Evolutionary conservation across 306 rosid species (phyloP), one percentile per base, ranked within the genome.

Genomic region (Dicorynia guianensis): DNA sequence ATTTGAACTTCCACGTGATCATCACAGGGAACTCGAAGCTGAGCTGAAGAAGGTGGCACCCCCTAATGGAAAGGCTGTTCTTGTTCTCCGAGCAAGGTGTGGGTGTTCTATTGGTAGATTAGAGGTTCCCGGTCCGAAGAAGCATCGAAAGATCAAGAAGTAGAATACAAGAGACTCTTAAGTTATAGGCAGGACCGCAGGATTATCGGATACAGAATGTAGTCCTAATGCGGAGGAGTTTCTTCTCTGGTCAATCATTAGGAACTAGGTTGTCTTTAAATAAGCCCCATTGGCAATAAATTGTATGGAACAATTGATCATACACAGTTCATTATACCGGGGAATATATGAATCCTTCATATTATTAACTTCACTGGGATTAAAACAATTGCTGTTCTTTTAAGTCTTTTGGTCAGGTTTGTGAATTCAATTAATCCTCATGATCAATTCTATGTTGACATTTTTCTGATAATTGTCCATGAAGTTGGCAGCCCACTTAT

Each of bases 21-120:
- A 89, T 63, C 96, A 95, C 69, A 87, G 98, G 3, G 96, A 92
- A 63, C 84, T 95, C 61, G 96, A 95, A 72, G 86, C 90, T 8
- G 97, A 92, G 76, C 93, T 95, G 8, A 92, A 87, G 89, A 95
- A 92, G 93, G 89, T 95, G 93, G 97, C 98, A 7, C 98, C 98
- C 6, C 79, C 81, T 17, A 95, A 95, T 76, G 98, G 97, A 62
- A 84, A 96, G 69, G 96, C 95, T 7, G 96, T 95, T 52, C 89
- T 95, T 57, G 62, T 92, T 47, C 93, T 95, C 77, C 85, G 93
- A 74, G 93, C 88, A 15, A 89, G 85, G 86, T 95, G 98, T 77
- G 98, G 98, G 12, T 95, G 97, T 83, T 95, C 96, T 78, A 89
- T 92, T 82, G 98, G 98, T 69, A 92, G 96, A 76, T 86, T 95